phyloP scores from a whole-genome alignment of 2,329 filamentous ascomycete species.

The Lecanicillium sp. region DNA sequence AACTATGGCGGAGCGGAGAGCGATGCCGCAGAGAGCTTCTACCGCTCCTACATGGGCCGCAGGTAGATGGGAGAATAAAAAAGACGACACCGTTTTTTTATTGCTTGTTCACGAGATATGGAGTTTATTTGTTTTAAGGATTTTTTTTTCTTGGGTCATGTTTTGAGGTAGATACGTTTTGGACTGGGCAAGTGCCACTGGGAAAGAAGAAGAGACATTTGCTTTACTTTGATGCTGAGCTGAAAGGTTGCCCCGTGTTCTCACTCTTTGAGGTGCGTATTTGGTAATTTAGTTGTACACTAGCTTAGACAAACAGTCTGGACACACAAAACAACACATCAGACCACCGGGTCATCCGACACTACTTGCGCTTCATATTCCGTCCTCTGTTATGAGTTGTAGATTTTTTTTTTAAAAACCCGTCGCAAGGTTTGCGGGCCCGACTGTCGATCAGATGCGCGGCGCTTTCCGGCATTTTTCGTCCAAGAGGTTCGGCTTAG shows the following conservation, averaged over 20 bases:
- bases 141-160: too few species aligned
- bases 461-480: too few species aligned
- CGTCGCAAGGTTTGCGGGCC: too few species aligned
- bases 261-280: too few species aligned
- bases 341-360: conserved; percentile 2
- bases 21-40: conserved; percentile 81
- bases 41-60: conserved; percentile 76
- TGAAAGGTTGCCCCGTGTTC: conserved; percentile 5
- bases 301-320: conserved; percentile 21
- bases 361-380: conserved; percentile 5
- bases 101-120: neutral
- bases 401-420: too few species aligned
- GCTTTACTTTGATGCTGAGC: neutral
- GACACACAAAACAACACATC: too few species aligned
- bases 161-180: too few species aligned
- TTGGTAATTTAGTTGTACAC: conserved; percentile 28
- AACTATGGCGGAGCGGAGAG: conserved; percentile 54
- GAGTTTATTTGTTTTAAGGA: too few species aligned
- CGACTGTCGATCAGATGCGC: too few species aligned
- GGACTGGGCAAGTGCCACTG: too few species aligned
- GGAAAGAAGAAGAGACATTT: neutral
- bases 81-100: neutral
- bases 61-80: conserved; percentile 35
- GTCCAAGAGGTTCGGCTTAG: conserved; percentile 24
- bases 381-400: neutral